phyloP scores from a whole-genome alignment of 1,284 basidiomycete species.

The Trametes versicolor region DNA sequence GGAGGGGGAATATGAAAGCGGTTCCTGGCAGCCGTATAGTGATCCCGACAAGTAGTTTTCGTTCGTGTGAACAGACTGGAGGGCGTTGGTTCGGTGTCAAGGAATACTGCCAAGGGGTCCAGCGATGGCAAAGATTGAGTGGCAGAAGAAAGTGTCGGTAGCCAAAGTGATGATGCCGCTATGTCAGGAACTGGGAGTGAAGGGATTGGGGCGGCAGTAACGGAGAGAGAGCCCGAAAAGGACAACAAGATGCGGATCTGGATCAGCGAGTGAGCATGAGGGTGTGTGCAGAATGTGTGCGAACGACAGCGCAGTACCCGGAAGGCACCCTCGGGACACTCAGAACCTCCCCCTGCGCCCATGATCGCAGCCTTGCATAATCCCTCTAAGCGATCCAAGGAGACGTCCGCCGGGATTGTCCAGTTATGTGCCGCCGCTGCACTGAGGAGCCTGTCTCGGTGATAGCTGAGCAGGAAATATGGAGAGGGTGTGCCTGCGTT shows the following conservation, averaged over 20 bases:
- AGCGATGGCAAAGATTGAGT: slow-evolving; percentile 4
- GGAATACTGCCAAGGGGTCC: slow-evolving; percentile 50
- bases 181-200: slow-evolving; percentile 51
- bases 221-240: slow-evolving; percentile 54
- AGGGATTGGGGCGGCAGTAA: slow-evolving; percentile 51
- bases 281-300: neutral
- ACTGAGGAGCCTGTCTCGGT: slow-evolving; percentile 63
- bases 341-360: slow-evolving; percentile 49
- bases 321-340: neutral
- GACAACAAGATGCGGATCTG: slow-evolving; percentile 70
- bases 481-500: slow-evolving; percentile 56
- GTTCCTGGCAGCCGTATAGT: slow-evolving; percentile 68
- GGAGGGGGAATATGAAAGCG: slow-evolving; percentile 57
- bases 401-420: slow-evolving; percentile 49
- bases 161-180: slow-evolving; percentile 34
- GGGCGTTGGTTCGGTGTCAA: slow-evolving; percentile 64
- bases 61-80: slow-evolving; percentile 67
- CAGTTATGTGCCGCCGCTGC: slow-evolving; percentile 63
- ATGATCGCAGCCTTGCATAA: slow-evolving; percentile 21
- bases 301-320: slow-evolving; percentile 11
- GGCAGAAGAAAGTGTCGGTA: slow-evolving; percentile 18
- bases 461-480: slow-evolving; percentile 67
- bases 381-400: slow-evolving; percentile 26
- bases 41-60: slow-evolving; percentile 71
- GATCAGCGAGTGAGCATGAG: slow-evolving; percentile 9